Base-by-base conservation (phyloP, 208 protist genomes). In the Leptomonas pyrrhocoris region DNA sequence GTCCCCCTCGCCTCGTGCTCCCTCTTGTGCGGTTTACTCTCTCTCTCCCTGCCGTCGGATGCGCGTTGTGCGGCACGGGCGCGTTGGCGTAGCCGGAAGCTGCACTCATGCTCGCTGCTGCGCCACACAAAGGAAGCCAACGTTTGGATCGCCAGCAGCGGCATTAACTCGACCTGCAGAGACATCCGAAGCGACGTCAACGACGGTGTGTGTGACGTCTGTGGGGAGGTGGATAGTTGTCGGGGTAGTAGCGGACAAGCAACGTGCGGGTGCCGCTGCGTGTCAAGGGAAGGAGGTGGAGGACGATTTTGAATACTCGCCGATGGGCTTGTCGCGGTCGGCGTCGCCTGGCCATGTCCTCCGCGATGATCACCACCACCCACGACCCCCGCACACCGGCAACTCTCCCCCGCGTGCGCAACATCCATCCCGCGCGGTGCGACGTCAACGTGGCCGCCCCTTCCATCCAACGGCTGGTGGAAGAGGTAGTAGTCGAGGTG, bases 401-500 rank as follows among this genome's bases (percentile, higher is more conserved):
- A 38, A 12, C 9, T 9, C 34, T 9, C 34, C 9, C 34, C 34
- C 34, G 34, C 34, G 7, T 12, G 34, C 34, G 9, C 34, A 38
- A 12, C 7, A 9, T 9, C 34, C 34, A 9, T 38, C 34, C 34
- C 34, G 34, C 9, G 34, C 3, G 34, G 34, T 9, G 34, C 34
- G 9, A 38, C 34, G 9, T 9, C 34, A 38, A 38, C 34, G 34
- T 9, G 3, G 43, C 16, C 16, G 4, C 16, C 43, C 18, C 11
- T n/a, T 48, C 16, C 7, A 15, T 19, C 43, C 11, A 48, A 48
- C 5, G 43, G 43, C 2, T 18, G 43, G 43, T 54, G 43, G 43
- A 8, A 50, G 8, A 18, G 18, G 58, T 77, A 72, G 58, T 72
- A 72, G 15, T 42, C 27, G 5, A 36, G 27, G 50, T 72, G 73